Percentiles rank a stretch among this genome's conserved stretches.
These are phyloP conservation scores for Pseudogymnoascus sp. DNA, from an alignment of 2,329 filamentous ascomycete genomes.

Conservation along the genomic window DNA sequence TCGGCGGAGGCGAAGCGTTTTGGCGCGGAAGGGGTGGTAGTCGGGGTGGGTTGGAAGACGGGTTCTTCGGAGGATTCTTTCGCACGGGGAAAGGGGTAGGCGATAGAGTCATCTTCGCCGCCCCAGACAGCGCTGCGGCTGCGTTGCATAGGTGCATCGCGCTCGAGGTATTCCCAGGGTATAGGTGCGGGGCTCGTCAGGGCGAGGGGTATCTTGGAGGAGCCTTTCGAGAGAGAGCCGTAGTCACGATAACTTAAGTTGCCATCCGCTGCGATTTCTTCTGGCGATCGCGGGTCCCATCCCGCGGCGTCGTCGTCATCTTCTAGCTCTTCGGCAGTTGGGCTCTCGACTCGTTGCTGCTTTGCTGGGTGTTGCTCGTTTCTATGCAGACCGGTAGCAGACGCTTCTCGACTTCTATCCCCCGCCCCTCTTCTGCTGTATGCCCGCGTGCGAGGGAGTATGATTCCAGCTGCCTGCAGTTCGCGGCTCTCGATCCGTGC, in stretches of 20 bases:
- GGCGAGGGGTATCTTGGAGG: constrained; percentile 79
- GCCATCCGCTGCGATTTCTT: constrained; percentile 63
- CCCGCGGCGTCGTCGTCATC: constrained; percentile 34
- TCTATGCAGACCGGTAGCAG: constrained; percentile 24
- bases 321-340: constrained; percentile 33
- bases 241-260: constrained; percentile 42
- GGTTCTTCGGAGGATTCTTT: constrained; percentile 60
- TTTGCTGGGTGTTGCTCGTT: constrained; percentile 40
- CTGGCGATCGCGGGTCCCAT: constrained; percentile 69
- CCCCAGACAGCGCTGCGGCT: constrained; percentile 45
- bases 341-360: constrained; percentile 29
- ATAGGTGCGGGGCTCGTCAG: constrained; percentile 73
- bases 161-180: constrained; percentile 61
- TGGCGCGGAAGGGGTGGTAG: constrained; percentile 27
- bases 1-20: constrained; percentile 31
- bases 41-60: constrained; percentile 43
- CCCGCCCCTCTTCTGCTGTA: constrained; percentile 43
- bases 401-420: constrained; percentile 34
- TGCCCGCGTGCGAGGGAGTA: constrained; percentile 46
- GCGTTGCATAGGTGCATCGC: constrained; percentile 60
- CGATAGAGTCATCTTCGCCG: constrained; percentile 50
- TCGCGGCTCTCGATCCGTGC: constrained; percentile 74
- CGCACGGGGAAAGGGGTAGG: constrained; percentile 54
- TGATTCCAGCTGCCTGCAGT: constrained; percentile 68
- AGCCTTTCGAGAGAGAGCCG: constrained; percentile 48